Evolutionary conservation across 2,329 filamentous ascomycete species (phyloP), one percentile per base, ranked within the genome.

Genomic region (Didymella exigua): DNA sequence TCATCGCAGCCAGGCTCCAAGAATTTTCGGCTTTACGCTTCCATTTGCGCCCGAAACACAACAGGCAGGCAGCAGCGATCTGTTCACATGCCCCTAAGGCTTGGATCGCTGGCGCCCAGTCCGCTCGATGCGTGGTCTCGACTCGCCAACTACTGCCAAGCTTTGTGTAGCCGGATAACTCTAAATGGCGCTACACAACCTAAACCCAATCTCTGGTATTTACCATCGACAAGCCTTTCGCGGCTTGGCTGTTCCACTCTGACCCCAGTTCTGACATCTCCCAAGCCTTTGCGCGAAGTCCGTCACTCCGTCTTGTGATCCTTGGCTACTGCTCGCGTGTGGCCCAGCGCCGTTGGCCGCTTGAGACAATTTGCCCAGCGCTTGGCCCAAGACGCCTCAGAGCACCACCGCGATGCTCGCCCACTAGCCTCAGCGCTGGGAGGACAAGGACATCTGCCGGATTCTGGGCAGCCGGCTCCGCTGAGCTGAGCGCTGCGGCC

Each of bases 161-260:
- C 62, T 65, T 67, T 66, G 52, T 47, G 50, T 48, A 53, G 49
- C 58, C 44, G 46, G 45, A 54, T 43, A 61, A 65, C 62, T 61
- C 56, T 64, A 63, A 66, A 63, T 59, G 47, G 44, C 62, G 61
- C 66, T 64, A 68, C 60, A 48, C 63, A 69, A 71, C 65, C 61
- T 67, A 68, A 71, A 67, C 68, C 67, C 53, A 65, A 69, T 68
- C 66, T 67, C 68, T 68, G 65, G 65, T 59, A 63, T 67, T 69
- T 69, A 67, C 65, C 58, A 52, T 60, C 37, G 66, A 72, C 70
- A 72, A 73, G 70, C 69, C 70, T 72, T 70, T 55, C 58, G 52
- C 45, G 36, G 48, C 68, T 71, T 70, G 68, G 66, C 62, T 23
- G 45, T 16, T 44, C 52, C 52, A 49, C 52, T 50, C 23, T 18